Base-by-base conservation (phyloP, 177 flowering plant genomes). In the Telopea speciosissima region DNA sequence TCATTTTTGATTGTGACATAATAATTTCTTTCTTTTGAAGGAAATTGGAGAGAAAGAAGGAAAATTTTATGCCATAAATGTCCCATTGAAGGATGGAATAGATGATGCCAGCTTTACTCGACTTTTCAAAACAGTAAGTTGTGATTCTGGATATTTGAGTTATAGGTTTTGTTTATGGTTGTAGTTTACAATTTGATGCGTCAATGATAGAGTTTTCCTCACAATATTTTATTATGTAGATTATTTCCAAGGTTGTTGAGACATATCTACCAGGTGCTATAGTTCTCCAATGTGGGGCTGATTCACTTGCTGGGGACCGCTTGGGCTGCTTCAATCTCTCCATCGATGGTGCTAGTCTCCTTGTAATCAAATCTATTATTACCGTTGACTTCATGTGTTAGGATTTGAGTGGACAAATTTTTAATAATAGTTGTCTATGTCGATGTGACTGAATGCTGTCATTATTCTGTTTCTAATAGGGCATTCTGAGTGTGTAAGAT, bases 221-320 rank as follows among this genome's bases (percentile, higher is more conserved):
- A 78, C 71, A 60, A 60, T 75, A 62, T 63, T 65, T 65, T 66
- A 22, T 75, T 66, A 14, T 80, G 73, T 73, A 95, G 99, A 86
- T 95, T 72, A 89, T 95, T 72, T 79, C 92, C 72, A 95, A 93
- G 88, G 99, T 95, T 80, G 92, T 93, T 65, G 98, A 95, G 76
- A 88, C 82, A 67, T 95, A 93, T 84, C 81, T 65, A 69, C 99
- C 98, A 42, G 98, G 97, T 63, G 99, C 75, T 0, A 90, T 95
- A 66, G 99, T 95, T 75, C 97, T 95, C 65, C 98, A 95, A 73
- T 95, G 99, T 82, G 99, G 99, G 45, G 99, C 99, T 70, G 99
- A 93, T 87, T 95, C 99, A 28, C 97, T 95, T 73, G 97, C 97
- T 67, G 93, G 98, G 63, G 99, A 95, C 65, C 94, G 98, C 68